These are phyloP conservation scores for Halophytophthora batemanensis DNA, from an alignment of 352 stramenopile species.

Conservation along the genomic window DNA sequence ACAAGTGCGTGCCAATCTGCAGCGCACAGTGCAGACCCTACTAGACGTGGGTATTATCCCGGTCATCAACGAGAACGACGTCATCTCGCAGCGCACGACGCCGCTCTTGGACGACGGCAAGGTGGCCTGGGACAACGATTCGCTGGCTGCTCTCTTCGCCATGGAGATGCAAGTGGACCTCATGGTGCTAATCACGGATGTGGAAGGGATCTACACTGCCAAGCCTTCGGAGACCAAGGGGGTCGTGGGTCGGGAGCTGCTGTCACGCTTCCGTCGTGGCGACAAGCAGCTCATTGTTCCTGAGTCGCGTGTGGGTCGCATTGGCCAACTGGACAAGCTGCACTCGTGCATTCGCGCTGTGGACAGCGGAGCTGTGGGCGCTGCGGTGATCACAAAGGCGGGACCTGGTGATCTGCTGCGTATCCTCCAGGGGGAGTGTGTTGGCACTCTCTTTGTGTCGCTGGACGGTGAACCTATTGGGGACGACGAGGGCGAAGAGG, in stretches of 20 bases:
- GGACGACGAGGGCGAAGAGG: slow-evolving; percentile 32
- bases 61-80: slow-evolving; percentile 86
- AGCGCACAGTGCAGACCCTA: slow-evolving; percentile 57
- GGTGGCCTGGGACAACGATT: slow-evolving; percentile 86
- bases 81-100: slow-evolving; percentile 66
- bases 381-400: slow-evolving; percentile 66
- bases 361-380: slow-evolving; percentile 55
- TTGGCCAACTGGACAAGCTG: slow-evolving; percentile 81
- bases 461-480: slow-evolving; percentile 43
- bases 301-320: slow-evolving; percentile 53
- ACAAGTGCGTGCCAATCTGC: slow-evolving; percentile 59
- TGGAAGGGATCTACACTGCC: slow-evolving; percentile 54
- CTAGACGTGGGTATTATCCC: slow-evolving; percentile 83
- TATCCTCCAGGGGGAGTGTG: slow-evolving; percentile 60
- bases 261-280: slow-evolving; percentile 46
- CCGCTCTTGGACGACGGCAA: slow-evolving; percentile 57
- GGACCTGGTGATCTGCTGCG: slow-evolving; percentile 55
- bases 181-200: slow-evolving; percentile 77
- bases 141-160: slow-evolving; percentile 72
- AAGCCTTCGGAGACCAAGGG: slow-evolving; percentile 25
- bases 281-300: slow-evolving; percentile 40
- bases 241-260: slow-evolving; percentile 20
- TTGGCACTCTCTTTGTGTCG: slow-evolving; percentile 67
- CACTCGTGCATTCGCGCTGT: slow-evolving; percentile 78
- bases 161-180: slow-evolving; percentile 69